Percentiles rank a stretch among this genome's conserved stretches.
phyloP scores from a whole-genome alignment of 306 rosid species.

The Cyamopsis tetragonoloba region DNA sequence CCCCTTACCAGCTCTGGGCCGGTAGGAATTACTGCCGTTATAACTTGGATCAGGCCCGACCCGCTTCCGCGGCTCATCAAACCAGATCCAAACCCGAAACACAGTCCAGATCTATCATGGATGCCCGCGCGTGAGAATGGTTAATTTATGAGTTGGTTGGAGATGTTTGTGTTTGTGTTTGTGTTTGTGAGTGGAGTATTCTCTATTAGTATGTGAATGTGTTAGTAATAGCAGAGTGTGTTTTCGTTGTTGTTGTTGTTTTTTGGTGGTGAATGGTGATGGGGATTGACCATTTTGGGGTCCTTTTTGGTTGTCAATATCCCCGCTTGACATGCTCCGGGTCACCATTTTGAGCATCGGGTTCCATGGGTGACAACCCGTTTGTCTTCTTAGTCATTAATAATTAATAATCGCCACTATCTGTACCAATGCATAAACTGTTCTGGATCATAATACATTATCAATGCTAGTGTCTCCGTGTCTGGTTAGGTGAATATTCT shows the following conservation, averaged over 20 bases:
- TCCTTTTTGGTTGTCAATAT: too few relatives aligned
- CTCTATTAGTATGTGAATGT: neutral
- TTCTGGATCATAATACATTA: too few relatives aligned
- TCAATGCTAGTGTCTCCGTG: too few relatives aligned
- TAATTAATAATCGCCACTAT: neutral
- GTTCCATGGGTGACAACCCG: neutral
- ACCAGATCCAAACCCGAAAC: constrained; percentile 12
- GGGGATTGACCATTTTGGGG: too few relatives aligned
- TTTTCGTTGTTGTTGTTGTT: too few relatives aligned
- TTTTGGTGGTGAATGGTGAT: too few relatives aligned
- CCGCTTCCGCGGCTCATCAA: neutral
- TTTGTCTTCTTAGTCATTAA: neutral
- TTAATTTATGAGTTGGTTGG: too few relatives aligned
- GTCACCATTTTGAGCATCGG: constrained; percentile 11
- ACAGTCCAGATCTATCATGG: constrained; percentile 18
- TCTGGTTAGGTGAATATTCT: too few relatives aligned
- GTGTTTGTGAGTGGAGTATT: too few relatives aligned
- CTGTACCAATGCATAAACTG: neutral
- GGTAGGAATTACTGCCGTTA: constrained; percentile 38
- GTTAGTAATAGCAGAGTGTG: too few relatives aligned
- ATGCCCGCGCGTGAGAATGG: constrained; percentile 9
- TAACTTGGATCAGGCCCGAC: constrained; percentile 15
- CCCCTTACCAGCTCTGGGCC: constrained; percentile 63
- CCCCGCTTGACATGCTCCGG: too few relatives aligned
- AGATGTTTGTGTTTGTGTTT: neutral